A percentile compares a stretch with the other conserved stretches of the same genome.
Evolutionary conservation across 345 rosid species (phyloP).

Genomic region (Dimocarpus longan): DNA sequence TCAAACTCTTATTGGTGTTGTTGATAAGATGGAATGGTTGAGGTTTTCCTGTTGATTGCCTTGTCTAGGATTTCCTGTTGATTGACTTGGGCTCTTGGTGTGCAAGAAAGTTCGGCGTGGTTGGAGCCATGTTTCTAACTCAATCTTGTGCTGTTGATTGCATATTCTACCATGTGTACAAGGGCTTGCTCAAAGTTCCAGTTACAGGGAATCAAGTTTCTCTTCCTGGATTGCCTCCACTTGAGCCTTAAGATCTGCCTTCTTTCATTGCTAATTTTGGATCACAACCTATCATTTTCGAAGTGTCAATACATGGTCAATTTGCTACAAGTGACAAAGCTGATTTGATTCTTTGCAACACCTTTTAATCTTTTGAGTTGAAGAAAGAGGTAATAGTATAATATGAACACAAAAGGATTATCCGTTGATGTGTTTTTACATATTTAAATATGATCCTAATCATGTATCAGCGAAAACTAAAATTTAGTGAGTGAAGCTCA

Average conservation of each 20-base stretch:
- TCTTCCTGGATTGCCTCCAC: constrained; percentile 39
- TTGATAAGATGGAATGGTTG: constrained; percentile 15
- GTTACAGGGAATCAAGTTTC: not conserved
- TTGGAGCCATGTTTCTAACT: constrained; percentile 35
- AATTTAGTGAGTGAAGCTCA: too few relatives aligned
- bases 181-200: constrained; percentile 23
- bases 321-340: constrained; percentile 30
- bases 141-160: constrained; percentile 37
- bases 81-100: constrained; percentile 38
- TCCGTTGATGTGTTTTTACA: too few relatives aligned
- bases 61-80: constrained; percentile 39
- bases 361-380: constrained; percentile 27
- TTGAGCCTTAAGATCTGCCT: constrained; percentile 24
- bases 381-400: constrained; percentile 29
- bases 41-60: not conserved
- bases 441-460: too few relatives aligned
- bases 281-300: constrained; percentile 23
- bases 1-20: constrained; percentile 20
- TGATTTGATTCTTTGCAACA: constrained; percentile 28
- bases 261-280: constrained; percentile 22
- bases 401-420: not conserved
- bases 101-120: constrained; percentile 34
- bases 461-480: too few relatives aligned
- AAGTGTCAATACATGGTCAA: constrained; percentile 24
- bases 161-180: constrained; percentile 19